A percentile compares a stretch with the other conserved stretches of the same genome.
phyloP scores from a whole-genome alignment of 352 stramenopile genomes.

The Phytophthora citricola region DNA sequence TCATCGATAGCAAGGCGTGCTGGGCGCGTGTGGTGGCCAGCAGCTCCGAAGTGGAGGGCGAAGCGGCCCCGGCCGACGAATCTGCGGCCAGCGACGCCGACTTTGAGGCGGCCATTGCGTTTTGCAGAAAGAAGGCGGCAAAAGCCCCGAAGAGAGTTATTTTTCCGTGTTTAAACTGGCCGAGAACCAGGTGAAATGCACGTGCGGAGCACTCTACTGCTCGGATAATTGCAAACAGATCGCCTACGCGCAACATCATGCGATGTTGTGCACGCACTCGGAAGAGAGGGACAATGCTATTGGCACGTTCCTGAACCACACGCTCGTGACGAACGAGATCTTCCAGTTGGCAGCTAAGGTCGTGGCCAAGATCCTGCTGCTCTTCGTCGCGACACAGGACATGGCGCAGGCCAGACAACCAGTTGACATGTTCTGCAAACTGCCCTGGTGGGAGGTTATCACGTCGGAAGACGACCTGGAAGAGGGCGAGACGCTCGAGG shows the following conservation, averaged over 20 bases:
- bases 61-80: slow-evolving; percentile 54
- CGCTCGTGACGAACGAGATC: slow-evolving; percentile 93
- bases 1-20: slow-evolving; percentile 66
- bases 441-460: slow-evolving; percentile 92
- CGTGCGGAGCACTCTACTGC: slow-evolving; percentile 89
- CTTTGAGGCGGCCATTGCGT: slow-evolving; percentile 64
- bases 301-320: slow-evolving; percentile 83
- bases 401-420: slow-evolving; percentile 57
- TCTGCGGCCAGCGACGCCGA: slow-evolving; percentile 49
- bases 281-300: slow-evolving; percentile 63
- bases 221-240: slow-evolving; percentile 72
- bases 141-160: slow-evolving; percentile 71
- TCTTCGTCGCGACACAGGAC: slow-evolving; percentile 65
- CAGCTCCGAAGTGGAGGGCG: slow-evolving; percentile 42
- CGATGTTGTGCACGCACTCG: slow-evolving; percentile 70
- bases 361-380: slow-evolving; percentile 72
- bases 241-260: slow-evolving; percentile 80
- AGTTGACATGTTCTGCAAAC: slow-evolving; percentile 91
- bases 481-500: slow-evolving; percentile 68
- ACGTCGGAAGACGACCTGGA: slow-evolving; percentile 68
- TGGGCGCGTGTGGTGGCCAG: slow-evolving; percentile 65
- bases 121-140: slow-evolving; percentile 74
- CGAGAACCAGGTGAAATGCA: slow-evolving; percentile 61
- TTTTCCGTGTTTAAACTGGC: slow-evolving; percentile 71
- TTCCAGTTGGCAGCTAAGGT: slow-evolving; percentile 93